Evolutionary conservation across 768 basidiomycete genomes (phyloP).

Genomic region (Mycena pura): DNA sequence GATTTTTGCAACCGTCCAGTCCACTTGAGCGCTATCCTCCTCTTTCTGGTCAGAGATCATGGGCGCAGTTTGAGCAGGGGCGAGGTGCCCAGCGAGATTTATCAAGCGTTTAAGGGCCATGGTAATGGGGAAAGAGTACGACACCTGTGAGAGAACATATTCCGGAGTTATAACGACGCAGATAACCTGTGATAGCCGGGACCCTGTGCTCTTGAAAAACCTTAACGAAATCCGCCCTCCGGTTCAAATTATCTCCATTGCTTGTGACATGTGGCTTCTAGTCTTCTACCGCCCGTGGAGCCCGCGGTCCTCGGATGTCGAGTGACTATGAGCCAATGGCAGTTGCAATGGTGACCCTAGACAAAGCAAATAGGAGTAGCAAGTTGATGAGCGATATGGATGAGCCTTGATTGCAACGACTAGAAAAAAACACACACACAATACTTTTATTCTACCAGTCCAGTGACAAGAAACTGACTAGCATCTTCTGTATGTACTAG

Average conservation of each 20-base stretch:
- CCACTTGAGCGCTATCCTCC: not conserved
- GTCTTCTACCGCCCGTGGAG: no score
- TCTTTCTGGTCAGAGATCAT: not conserved
- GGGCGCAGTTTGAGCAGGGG: not conserved
- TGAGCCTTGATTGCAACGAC: no score
- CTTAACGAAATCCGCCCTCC: no score
- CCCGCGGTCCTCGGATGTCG: no score
- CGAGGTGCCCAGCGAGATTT: slow-evolving; percentile 12
- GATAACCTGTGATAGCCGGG: no score
- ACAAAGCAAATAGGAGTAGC: no score
- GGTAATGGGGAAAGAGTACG: slow-evolving; percentile 11
- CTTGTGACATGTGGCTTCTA: not conserved
- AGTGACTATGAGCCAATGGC: no score
- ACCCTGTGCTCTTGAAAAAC: no score
- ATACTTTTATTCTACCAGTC: no score
- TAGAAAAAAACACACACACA: no score
- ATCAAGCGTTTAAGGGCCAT: slow-evolving; percentile 23
- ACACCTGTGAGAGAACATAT: slow-evolving; percentile 10
- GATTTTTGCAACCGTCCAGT: slow-evolving; percentile 21
- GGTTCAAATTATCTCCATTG: not conserved
- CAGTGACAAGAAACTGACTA: not conserved
- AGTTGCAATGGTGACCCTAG: no score
- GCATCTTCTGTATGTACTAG: not conserved
- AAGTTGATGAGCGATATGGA: no score
- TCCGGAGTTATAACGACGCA: not conserved